These are phyloP conservation scores for Davidsoniella neocaledoniae DNA, from an alignment of 2,329 filamentous ascomycete species.

Conservation along the genomic window DNA sequence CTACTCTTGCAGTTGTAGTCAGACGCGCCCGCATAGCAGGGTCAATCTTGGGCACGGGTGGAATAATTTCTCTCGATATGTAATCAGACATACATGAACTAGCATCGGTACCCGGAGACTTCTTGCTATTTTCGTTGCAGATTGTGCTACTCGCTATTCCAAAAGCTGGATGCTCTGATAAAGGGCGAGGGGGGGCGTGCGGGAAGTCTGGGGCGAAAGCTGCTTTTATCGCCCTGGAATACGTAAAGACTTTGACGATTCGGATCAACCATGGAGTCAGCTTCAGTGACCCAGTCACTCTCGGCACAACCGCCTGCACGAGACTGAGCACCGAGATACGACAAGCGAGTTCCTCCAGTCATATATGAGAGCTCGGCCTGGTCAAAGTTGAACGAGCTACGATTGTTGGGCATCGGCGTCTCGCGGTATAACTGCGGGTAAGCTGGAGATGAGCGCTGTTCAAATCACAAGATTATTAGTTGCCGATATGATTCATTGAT, in stretches of 20 bases:
- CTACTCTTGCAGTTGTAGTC: no score
- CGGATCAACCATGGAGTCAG: conserved; percentile 1
- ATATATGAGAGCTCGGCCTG: neutral
- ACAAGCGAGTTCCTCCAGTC: conserved; percentile 1
- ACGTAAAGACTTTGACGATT: neutral
- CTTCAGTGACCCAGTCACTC: conserved; percentile 8
- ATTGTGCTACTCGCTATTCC: neutral
- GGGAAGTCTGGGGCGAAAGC: neutral
- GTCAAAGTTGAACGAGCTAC: conserved; percentile 5
- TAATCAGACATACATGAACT: neutral
- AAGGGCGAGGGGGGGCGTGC: neutral
- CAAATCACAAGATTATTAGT: neutral
- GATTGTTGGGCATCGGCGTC: neutral
- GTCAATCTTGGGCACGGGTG: conserved; percentile 1
- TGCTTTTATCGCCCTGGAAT: neutral
- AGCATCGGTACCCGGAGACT: neutral
- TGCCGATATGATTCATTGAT: neutral
- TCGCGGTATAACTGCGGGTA: neutral
- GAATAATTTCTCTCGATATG: neutral
- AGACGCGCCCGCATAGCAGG: no score
- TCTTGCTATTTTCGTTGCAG: neutral
- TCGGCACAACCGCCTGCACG: no score
- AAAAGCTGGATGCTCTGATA: no score
- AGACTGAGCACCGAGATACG: neutral
- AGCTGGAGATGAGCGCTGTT: neutral